Evolutionary conservation across 2,329 filamentous ascomycete genomes (phyloP), one percentile per base, ranked within the genome.

Genomic region (Aspergillus nomiae): DNA sequence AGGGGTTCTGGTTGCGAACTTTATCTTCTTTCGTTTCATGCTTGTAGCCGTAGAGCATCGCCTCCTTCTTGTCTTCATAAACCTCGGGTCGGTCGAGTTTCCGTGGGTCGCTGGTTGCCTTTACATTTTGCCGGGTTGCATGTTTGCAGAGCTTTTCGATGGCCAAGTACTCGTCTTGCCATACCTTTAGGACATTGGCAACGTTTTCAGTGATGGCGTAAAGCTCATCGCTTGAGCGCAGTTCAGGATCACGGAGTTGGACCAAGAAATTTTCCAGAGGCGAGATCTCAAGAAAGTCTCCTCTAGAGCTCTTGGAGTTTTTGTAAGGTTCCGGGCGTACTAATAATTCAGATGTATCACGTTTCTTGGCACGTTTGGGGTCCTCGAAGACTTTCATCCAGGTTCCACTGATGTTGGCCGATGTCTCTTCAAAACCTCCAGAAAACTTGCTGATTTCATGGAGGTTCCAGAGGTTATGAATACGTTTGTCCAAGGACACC

Each of bases 31-130:
- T 84, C 0, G 83, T 74, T 64, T 86, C 85, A 70, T 85, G 85
- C 38, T 80, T 81, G 71, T 88, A 89, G 60, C 85, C 84, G 70
- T 89, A 89, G 0, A 89, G 75, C 62, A 83, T 82, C 1, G 86
- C 82, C 75, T 89, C 86, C 67, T 87, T 87, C 73, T 83, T 83
- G 67, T 87, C 86, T 69, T 87, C 86, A 64, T 81, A 87, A 3
- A 85, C 71, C n/a, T 77, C 74, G 6, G 77, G 75, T 14, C 80
- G 76, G 12, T 85, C 82, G 24, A 83, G 78, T 65, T 85, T 85
- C 63, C 85, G 83, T 3, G 84, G 81, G 45, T 82, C 78, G 16
- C 77, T 76, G 48, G 82, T 79, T 61, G 81, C 79, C 70, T 86
- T 83, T 19, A 81, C 78, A 16, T 82, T 80, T 54, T 85, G 85